Percentiles rank a stretch among this genome's conserved stretches.
Evolutionary conservation across 2,329 filamentous ascomycete species (phyloP).

Genomic region (Sporothrix brasiliensis): DNA sequence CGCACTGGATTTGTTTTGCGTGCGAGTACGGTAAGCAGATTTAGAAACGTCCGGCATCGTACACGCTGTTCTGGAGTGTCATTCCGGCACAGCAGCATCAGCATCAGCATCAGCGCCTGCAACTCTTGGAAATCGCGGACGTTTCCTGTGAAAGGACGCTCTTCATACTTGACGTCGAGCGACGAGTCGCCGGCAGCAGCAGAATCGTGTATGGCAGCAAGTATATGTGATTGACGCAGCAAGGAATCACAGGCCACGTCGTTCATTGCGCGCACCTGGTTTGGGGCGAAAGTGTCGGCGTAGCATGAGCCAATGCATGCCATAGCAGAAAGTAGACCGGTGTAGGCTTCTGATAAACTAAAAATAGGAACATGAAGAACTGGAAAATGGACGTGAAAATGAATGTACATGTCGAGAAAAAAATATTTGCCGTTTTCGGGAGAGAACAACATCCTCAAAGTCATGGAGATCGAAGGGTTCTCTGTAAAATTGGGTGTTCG

Average conservation of each 20-base stretch:
- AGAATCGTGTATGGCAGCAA: conserved; percentile 48
- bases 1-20: conserved; percentile 60
- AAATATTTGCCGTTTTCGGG: conserved; percentile 71
- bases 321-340: conserved; percentile 69
- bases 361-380: conserved; percentile 73
- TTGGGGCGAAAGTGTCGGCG: conserved; percentile 62
- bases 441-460: conserved; percentile 63
- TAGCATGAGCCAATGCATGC: conserved; percentile 76
- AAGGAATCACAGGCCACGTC: conserved; percentile 63
- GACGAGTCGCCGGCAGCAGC: conserved; percentile 35
- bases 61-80: conserved; percentile 68
- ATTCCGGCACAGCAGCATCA: conserved; percentile 69
- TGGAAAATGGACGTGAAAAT: conserved; percentile 74
- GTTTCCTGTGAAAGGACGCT: conserved; percentile 44
- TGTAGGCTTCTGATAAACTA: conserved; percentile 65
- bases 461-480: conserved; percentile 54
- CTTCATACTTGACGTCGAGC: conserved; percentile 46
- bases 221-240: conserved; percentile 58
- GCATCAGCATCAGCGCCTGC: conserved; percentile 66
- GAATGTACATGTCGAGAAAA: conserved; percentile 70
- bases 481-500: conserved; percentile 58
- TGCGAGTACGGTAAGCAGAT: conserved; percentile 60
- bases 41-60: conserved; percentile 62
- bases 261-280: conserved; percentile 69
- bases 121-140: conserved; percentile 63